These are phyloP conservation scores for Astrocystis sublimbata DNA, from an alignment of 495 filamentous ascomycete genomes.

Conservation along the genomic window DNA sequence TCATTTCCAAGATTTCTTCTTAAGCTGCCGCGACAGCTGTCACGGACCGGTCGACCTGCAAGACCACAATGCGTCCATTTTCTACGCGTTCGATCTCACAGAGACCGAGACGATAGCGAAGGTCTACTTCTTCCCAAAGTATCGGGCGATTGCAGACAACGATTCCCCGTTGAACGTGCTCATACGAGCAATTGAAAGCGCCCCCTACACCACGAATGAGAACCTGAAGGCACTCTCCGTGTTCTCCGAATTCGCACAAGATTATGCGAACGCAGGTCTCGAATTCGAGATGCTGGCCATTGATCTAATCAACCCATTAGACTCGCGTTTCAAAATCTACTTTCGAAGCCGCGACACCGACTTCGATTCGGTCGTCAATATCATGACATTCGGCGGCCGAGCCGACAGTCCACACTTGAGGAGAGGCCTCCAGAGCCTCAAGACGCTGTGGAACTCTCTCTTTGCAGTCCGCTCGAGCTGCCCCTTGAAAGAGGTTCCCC, in stretches of 20 bases:
- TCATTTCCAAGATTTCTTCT: slow-evolving; percentile 28
- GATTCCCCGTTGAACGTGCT: slow-evolving; percentile 24
- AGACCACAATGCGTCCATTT: slow-evolving; percentile 24
- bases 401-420: slow-evolving; percentile 11
- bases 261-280: slow-evolving; percentile 9
- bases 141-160: slow-evolving; percentile 22
- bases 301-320: slow-evolving; percentile 31
- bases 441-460: slow-evolving; percentile 17
- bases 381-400: slow-evolving; percentile 35
- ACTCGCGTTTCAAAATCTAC: slow-evolving; percentile 42
- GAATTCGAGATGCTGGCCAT: slow-evolving; percentile 37
- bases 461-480: slow-evolving; percentile 10
- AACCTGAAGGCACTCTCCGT: slow-evolving; percentile 19
- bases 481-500: slow-evolving; percentile 19
- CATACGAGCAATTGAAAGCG: slow-evolving; percentile 19
- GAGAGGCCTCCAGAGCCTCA: slow-evolving; percentile 20
- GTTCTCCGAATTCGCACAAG: slow-evolving; percentile 17
- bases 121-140: slow-evolving; percentile 33
- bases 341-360: slow-evolving; percentile 30
- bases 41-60: neutral
- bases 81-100: slow-evolving; percentile 36
- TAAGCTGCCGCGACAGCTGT: slow-evolving; percentile 9
- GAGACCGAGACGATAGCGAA: slow-evolving; percentile 23
- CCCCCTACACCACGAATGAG: slow-evolving; percentile 12
- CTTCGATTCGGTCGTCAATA: slow-evolving; percentile 33